Percentiles rank a stretch among this genome's conserved stretches.
These are phyloP conservation scores for Phyllosticta citriasiana DNA, from an alignment of 2,329 filamentous ascomycete genomes.

Conservation along the genomic window DNA sequence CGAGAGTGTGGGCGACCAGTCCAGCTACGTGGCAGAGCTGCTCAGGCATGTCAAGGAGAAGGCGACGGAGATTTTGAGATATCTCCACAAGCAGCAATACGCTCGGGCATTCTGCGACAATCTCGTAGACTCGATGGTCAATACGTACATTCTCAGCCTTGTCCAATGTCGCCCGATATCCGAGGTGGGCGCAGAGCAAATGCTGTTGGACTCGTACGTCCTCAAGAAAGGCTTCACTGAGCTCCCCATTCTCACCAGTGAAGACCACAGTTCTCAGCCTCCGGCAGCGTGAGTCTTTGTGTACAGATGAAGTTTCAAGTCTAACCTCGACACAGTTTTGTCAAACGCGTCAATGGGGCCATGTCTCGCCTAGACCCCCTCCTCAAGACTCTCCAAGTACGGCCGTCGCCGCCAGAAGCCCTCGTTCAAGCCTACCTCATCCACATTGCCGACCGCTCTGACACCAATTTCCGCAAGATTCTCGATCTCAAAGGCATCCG, in stretches of 20 bases:
- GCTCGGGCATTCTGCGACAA: conserved; percentile 92
- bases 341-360: conserved; percentile 74
- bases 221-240: conserved; percentile 69
- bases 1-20: conserved; percentile 88
- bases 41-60: conserved; percentile 62
- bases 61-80: conserved; percentile 62
- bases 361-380: conserved; percentile 85
- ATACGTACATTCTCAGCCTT: conserved; percentile 69
- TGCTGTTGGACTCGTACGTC: conserved; percentile 91
- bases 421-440: conserved; percentile 96
- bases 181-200: conserved; percentile 92
- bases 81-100: conserved; percentile 86
- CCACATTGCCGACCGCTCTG: conserved; percentile 87
- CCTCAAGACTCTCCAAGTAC: conserved; percentile 93
- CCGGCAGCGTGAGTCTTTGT: conserved; percentile 33
- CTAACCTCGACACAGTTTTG: conserved; percentile 46
- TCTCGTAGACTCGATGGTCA: conserved; percentile 78
- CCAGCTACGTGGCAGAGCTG: conserved; percentile 78
- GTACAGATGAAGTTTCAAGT: not conserved
- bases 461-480: conserved; percentile 92
- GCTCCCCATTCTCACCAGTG: conserved; percentile 50
- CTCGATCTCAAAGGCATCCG: conserved; percentile 87
- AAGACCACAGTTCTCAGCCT: conserved; percentile 48
- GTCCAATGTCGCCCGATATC: conserved; percentile 85
- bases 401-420: conserved; percentile 80